These are phyloP conservation scores for Kodamaea nitidulidarum DNA, from an alignment of 805 yeast species.

Conservation along the genomic window DNA sequence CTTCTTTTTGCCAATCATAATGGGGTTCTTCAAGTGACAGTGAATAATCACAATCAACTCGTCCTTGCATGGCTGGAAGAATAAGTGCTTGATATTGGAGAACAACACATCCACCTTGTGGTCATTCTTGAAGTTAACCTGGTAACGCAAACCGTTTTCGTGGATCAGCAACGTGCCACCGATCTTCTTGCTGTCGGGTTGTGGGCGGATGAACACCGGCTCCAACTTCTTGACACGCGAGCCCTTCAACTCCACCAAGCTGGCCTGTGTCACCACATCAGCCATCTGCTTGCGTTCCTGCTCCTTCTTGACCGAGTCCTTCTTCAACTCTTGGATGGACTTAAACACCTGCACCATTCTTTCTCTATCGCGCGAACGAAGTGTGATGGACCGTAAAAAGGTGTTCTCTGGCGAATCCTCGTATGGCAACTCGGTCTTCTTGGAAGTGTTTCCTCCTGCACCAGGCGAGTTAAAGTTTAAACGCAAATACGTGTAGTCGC, in stretches of 20 bases:
- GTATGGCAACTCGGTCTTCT: conserved; percentile 80
- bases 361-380: conserved; percentile 86
- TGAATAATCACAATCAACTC: conserved; percentile 91
- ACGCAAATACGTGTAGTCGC: conserved; percentile 86
- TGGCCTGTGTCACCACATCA: conserved; percentile 92
- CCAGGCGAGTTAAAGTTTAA: conserved; percentile 94
- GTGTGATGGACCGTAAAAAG: conserved; percentile 79
- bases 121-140: conserved; percentile 78
- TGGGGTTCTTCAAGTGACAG: conserved; percentile 86
- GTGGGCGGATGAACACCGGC: conserved; percentile 86
- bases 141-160: conserved; percentile 93
- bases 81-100: conserved; percentile 85
- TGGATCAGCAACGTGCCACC: conserved; percentile 90
- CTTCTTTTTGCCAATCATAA: conserved; percentile 93
- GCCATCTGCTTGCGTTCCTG: conserved; percentile 87
- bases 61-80: conserved; percentile 94
- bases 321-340: conserved; percentile 87
- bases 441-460: conserved; percentile 62
- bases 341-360: conserved; percentile 87
- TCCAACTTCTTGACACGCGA: conserved; percentile 86
- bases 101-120: conserved; percentile 85
- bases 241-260: conserved; percentile 72
- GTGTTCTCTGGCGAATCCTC: conserved; percentile 85
- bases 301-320: conserved; percentile 85
- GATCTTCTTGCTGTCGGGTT: conserved; percentile 93